Percentiles rank a stretch among this genome's conserved stretches.
These are phyloP conservation scores for Verticillium longisporum DNA, from an alignment of 2,329 filamentous ascomycete species.

Conservation along the genomic window DNA sequence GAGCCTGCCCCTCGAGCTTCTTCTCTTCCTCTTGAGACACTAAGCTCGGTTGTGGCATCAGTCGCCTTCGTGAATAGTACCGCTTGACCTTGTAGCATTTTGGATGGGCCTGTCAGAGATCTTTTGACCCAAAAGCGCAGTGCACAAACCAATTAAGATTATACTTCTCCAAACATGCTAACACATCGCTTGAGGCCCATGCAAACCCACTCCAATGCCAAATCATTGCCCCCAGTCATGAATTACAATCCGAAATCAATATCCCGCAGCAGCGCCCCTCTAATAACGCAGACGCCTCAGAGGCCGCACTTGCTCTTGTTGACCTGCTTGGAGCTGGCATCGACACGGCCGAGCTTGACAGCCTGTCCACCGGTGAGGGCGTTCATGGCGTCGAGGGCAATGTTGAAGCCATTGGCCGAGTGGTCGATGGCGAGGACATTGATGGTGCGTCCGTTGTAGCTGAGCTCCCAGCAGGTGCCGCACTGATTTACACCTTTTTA, in stretches of 20 bases:
- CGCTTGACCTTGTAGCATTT: no score
- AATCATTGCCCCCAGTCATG: background rate
- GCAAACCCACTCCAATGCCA: background rate
- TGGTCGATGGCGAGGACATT: slow-evolving; percentile 51
- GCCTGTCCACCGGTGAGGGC: slow-evolving; percentile 46
- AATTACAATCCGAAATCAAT: background rate
- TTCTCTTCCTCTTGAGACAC: no score
- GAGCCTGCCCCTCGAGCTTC: no score
- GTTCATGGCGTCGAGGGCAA: slow-evolving; percentile 49
- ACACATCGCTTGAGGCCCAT: no score
- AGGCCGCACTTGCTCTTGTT: slow-evolving; percentile 34
- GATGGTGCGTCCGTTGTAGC: slow-evolving; percentile 44
- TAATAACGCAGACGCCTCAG: slow-evolving; percentile 10
- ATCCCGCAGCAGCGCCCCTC: no score
- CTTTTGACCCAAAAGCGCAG: no score
- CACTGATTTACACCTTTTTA: slow-evolving; percentile 28
- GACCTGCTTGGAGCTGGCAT: slow-evolving; percentile 40
- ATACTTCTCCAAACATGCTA: no score
- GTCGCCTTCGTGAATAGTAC: no score
- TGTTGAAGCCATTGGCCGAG: slow-evolving; percentile 43
- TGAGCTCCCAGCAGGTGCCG: slow-evolving; percentile 52
- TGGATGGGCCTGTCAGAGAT: no score
- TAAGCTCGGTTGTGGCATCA: no score
- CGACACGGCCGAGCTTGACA: slow-evolving; percentile 41
- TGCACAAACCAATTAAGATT: no score